Base-by-base conservation (phyloP, 805 yeast genomes). In the Candida berthetii region DNA sequence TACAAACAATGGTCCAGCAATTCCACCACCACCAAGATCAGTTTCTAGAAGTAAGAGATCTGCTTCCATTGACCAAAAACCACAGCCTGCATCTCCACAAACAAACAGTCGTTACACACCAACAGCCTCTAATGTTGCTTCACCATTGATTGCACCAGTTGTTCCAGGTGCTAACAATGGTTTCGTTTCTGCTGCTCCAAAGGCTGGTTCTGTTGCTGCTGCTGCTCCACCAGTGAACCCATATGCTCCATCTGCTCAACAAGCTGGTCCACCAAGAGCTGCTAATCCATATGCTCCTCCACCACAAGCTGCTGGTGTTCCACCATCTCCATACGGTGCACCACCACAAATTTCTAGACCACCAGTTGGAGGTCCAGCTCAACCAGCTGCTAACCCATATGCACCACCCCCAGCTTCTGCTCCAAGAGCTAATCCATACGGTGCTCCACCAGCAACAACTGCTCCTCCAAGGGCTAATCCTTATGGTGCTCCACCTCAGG, bases 381-480 rank as follows among this genome's bases (percentile, higher is more conserved):
- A n/a, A n/a, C n/a, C n/a, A n/a, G 39, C 49, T 10, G 60, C 65
- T 18, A 65, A 66, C 48, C 68, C 74, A 35, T 69, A 66, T 45
- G 73, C 71, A 24, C 52, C 55, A 28, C 46, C 44, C 17, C 29
- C 47, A n/a, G 43, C 48, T 14, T 27, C 44, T 18, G 35, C 49
- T 14, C 45, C 56, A n/a, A 43, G 50, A 10, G 40, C 46, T 14
- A 48, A 46, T 35, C 54, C 58, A 17, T 42, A 48, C 14, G 55
- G 56, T 31, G 63, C 60, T 14, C 65, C 71, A 24, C 65, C 68
- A 34, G 60, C 64, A 36, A 55, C 46, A 8, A 49, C 42, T 42
- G 41, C 48, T 36, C 52, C 17, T 15, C 45, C 49, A 32, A n/a
- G 38, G 19, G 37, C 44, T 10, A 35, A 48, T 27, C 44, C 49